Conservation (phyloP, 352 stramenopile species). For the Pythium brassicae region DNA sequence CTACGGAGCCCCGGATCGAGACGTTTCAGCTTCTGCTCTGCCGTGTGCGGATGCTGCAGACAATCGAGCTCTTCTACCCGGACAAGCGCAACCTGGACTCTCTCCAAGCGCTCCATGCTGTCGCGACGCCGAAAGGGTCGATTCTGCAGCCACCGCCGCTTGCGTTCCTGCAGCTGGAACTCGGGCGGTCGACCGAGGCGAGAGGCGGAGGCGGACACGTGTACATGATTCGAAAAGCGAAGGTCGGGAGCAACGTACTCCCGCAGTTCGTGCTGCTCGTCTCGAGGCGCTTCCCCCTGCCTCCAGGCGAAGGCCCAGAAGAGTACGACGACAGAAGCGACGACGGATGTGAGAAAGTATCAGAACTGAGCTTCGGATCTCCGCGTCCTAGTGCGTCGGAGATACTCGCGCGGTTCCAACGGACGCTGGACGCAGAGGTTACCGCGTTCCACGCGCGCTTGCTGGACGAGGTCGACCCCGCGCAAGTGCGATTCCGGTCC, state of each 20-base stretch:
- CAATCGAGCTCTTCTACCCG: constrained; percentile 27
- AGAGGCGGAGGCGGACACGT: constrained; percentile 16
- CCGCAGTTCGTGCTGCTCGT: constrained; percentile 37
- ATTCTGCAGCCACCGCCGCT: constrained; percentile 22
- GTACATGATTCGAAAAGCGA: constrained; percentile 25
- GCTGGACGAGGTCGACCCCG: constrained; percentile 30
- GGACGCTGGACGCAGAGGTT: constrained; percentile 23
- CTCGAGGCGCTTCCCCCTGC: constrained; percentile 12
- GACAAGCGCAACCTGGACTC: constrained; percentile 16
- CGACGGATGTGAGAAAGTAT: background rate
- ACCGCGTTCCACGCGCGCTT: constrained; percentile 27
- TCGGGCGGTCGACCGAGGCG: constrained; percentile 5
- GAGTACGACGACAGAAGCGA: background rate
- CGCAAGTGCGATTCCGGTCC: constrained; percentile 19
- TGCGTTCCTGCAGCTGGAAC: constrained; percentile 32
- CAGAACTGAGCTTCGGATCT: background rate
- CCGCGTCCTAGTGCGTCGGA: background rate
- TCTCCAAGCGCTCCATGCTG: constrained; percentile 20
- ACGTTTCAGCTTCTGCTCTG: constrained; percentile 38
- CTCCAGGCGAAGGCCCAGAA: no score
- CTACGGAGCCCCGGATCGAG: constrained; percentile 10
- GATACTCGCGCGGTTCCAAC: constrained; percentile 14
- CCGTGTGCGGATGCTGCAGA: constrained; percentile 31
- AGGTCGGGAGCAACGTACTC: constrained; percentile 19
- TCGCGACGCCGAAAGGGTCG: constrained; percentile 14